These are phyloP conservation scores for Collybia sp. DNA, from an alignment of 768 basidiomycete genomes.

Conservation along the genomic window DNA sequence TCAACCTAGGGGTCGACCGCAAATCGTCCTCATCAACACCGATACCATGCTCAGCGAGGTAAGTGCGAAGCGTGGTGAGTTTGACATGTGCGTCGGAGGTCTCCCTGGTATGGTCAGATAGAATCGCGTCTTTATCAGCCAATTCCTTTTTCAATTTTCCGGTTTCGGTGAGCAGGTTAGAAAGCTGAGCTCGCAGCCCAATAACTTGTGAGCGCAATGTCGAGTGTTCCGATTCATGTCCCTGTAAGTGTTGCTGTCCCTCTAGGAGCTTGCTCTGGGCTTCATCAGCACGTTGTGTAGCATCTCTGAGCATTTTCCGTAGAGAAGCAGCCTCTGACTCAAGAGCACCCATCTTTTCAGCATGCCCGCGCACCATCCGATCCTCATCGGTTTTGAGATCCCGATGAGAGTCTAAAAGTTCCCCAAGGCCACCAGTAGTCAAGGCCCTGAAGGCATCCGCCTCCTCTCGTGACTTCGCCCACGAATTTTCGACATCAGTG, in stretches of 20 bases:
- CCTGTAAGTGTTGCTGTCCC: constrained; percentile 61
- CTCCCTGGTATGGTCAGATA: constrained; percentile 61
- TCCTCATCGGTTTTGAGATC: constrained; percentile 85
- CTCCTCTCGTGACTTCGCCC: constrained; percentile 90
- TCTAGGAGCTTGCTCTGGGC: constrained; percentile 58
- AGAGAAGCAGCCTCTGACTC: constrained; percentile 75
- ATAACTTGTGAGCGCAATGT: constrained; percentile 68
- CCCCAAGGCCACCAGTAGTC: constrained; percentile 81
- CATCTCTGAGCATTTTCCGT: constrained; percentile 76
- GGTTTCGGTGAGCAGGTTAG: constrained; percentile 60
- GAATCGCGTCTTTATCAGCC: constrained; percentile 56
- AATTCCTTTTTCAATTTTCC: constrained; percentile 70
- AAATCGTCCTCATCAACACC: constrained; percentile 70
- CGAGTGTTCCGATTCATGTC: constrained; percentile 61
- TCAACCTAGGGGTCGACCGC: constrained; percentile 34
- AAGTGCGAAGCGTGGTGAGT: constrained; percentile 73
- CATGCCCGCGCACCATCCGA: constrained; percentile 65
- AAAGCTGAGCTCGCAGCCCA: constrained; percentile 69
- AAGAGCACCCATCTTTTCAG: constrained; percentile 78
- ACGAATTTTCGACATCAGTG: constrained; percentile 82
- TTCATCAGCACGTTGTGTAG: constrained; percentile 66
- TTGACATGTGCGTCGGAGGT: constrained; percentile 69
- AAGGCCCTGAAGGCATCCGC: constrained; percentile 85
- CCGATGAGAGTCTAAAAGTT: constrained; percentile 84
- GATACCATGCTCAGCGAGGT: constrained; percentile 87